Evolutionary conservation across 805 yeast genomes (phyloP), one percentile per base, ranked within the genome.

Genomic region (Ogataea methanolica): DNA sequence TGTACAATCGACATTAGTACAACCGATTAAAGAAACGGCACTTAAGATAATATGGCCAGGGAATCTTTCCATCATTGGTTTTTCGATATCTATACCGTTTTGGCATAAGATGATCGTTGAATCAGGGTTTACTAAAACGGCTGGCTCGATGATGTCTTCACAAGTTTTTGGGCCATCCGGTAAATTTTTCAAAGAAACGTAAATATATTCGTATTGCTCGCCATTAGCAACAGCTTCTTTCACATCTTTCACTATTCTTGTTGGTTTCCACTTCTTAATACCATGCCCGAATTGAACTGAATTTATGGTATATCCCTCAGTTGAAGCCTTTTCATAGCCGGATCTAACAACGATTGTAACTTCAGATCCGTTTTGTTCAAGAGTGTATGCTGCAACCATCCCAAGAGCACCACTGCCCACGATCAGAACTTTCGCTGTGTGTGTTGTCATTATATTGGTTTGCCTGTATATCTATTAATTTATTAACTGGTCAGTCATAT

Each of bases 321-420:
- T 58, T 12, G 52, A 45, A 16, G 82, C 86, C 45, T 64, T 68
- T 5, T 74, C 73, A 62, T 79, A 84, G 54, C 80, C 85, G 21
- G 87, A 75, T 57, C 91, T 73, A 2, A 83, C 75, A 5, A 83
- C 82, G 8, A 79, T 62, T 1, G 88, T 78, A 12, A 83, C 80
- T 17, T 70, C 69, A 17, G 78, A 71, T 31, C 72, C 75, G 38
- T 73, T 69, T 46, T 64, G 59, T 50, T 70, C 72, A 29, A 88
- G 69, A 0, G 87, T 78, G 45, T 81, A 72, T 0, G 94, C 88
- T 2, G 84, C 82, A n/a, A 88, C 79, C 6, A 86, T 72, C 21
- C 96, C 96, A 3, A 88, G 87, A 17, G 95, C 96, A 6, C 96
- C 96, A 5, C 88, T 76, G 5, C 96, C 96, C 33, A 88, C 74